phyloP scores from a whole-genome alignment of 805 yeast genomes.

The Kluyveromyces dobzhanskii region DNA sequence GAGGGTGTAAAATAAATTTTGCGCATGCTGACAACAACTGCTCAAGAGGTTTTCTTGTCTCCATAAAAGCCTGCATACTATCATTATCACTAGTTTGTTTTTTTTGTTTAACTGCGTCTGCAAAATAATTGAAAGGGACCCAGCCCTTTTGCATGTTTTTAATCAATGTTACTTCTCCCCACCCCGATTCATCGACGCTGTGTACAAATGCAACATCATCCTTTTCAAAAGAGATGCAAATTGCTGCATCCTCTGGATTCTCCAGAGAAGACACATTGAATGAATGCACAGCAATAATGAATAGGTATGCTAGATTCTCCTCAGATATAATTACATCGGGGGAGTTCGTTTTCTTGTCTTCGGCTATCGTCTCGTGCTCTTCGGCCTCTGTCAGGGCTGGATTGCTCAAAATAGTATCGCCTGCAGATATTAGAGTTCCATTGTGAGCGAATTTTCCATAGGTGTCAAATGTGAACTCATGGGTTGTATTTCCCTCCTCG shows the following conservation, averaged over 20 bases:
- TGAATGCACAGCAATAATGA: conserved; percentile 49
- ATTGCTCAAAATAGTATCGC: neutral
- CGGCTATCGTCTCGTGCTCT: neutral
- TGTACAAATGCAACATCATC: conserved; percentile 72
- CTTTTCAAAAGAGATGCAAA: conserved; percentile 63
- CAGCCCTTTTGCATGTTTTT: conserved; percentile 63
- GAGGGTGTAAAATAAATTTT: conserved; percentile 55
- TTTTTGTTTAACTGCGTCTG: conserved; percentile 33
- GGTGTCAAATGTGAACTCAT: conserved; percentile 1
- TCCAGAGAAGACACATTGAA: conserved; percentile 53
- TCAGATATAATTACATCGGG: conserved; percentile 21
- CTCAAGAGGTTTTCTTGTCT: conserved; percentile 43
- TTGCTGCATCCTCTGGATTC: conserved; percentile 56
- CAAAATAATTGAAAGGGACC: conserved; percentile 79
- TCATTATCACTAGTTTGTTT: conserved; percentile 2
- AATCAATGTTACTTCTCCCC: conserved; percentile 78
- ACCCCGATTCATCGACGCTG: conserved; percentile 70
- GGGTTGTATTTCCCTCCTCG: neutral
- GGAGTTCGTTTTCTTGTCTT: conserved; percentile 12
- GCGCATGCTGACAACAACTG: conserved; percentile 57
- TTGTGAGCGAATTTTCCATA: neutral
- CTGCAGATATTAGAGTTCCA: neutral
- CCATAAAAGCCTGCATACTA: conserved; percentile 9
- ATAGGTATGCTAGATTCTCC: conserved; percentile 44
- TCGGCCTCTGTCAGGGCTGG: neutral